phyloP scores from a whole-genome alignment of 768 basidiomycete species.

The Harrya chromipes region DNA sequence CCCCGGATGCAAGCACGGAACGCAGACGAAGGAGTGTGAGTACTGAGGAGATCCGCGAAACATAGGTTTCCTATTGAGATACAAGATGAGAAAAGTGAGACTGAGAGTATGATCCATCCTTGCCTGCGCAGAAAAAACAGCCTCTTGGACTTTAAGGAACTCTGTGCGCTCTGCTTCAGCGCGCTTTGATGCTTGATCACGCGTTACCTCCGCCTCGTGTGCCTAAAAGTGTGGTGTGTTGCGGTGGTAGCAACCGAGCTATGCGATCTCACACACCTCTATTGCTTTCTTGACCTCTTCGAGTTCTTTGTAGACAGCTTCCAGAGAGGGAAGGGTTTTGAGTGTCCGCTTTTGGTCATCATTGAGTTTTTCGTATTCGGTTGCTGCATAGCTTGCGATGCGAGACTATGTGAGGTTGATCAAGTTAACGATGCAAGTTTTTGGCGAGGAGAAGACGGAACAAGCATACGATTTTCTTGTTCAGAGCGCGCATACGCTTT shows the following conservation, averaged over 20 bases:
- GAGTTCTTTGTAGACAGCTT: slow-evolving; percentile 78
- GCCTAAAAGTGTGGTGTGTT: slow-evolving; percentile 35
- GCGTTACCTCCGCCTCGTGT: slow-evolving; percentile 60
- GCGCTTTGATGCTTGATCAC: slow-evolving; percentile 53
- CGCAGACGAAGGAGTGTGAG: slow-evolving; percentile 61
- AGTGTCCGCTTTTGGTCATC: slow-evolving; percentile 81
- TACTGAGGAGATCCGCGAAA: slow-evolving; percentile 46
- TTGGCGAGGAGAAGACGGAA: slow-evolving; percentile 9
- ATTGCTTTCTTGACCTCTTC: slow-evolving; percentile 80
- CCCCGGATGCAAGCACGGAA: slow-evolving; percentile 43
- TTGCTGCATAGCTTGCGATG: slow-evolving; percentile 66
- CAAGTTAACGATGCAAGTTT: slow-evolving; percentile 11
- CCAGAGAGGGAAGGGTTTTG: slow-evolving; percentile 70
- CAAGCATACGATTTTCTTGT: slow-evolving; percentile 77
- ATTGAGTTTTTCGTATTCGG: slow-evolving; percentile 70
- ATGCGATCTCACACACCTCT: slow-evolving; percentile 63
- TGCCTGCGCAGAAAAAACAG: slow-evolving; percentile 61
- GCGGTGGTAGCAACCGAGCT: neutral
- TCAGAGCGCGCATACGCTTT: slow-evolving; percentile 73
- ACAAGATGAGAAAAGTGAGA: neutral
- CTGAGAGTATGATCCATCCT: slow-evolving; percentile 1
- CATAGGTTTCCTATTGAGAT: slow-evolving; percentile 39
- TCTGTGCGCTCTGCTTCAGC: slow-evolving; percentile 56
- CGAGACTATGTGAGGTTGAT: slow-evolving; percentile 49
- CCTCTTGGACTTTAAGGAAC: slow-evolving; percentile 50